Evolutionary conservation across 2,329 filamentous ascomycete genomes (phyloP).

Genomic region (Exophiala lecanii-corni): DNA sequence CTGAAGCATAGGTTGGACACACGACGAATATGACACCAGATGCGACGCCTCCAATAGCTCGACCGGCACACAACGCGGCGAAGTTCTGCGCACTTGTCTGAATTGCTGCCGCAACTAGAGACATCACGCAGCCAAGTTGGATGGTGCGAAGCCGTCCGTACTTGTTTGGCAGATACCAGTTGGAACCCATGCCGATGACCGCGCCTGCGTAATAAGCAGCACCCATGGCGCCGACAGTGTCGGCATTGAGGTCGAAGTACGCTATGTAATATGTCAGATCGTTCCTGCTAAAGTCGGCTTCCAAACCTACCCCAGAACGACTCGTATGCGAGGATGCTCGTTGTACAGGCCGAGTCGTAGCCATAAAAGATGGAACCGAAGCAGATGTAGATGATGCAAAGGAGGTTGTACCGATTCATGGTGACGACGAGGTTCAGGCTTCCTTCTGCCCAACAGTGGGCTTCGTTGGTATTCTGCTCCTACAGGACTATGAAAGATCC

Average conservation of each 20-base stretch:
- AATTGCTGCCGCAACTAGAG: conserved; percentile 2
- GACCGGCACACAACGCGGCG: conserved; percentile 8
- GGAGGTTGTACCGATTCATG: not conserved
- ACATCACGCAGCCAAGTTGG: not conserved
- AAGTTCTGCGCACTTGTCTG: conserved; percentile 15
- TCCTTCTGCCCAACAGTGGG: no score
- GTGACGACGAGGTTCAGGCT: no score
- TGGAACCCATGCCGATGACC: not conserved
- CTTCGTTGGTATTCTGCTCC: no score
- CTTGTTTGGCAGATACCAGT: not conserved
- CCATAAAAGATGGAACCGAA: conserved; percentile 11
- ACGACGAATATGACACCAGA: conserved; percentile 10
- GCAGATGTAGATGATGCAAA: conserved; percentile 6
- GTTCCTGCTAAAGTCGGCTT: no score
- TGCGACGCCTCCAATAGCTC: conserved; percentile 10
- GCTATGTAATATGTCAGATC: no score
- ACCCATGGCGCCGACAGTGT: not conserved
- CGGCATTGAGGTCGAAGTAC: not conserved
- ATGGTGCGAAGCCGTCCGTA: not conserved
- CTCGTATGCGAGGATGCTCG: conserved; percentile 1
- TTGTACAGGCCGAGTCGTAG: conserved; percentile 6
- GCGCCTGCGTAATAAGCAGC: not conserved
- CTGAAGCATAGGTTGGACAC: conserved; percentile 8
- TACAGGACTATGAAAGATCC: no score
- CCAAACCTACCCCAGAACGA: no score